These are phyloP conservation scores for Komagataella pseudopastoris DNA, from an alignment of 805 yeast genomes.

Conservation along the genomic window DNA sequence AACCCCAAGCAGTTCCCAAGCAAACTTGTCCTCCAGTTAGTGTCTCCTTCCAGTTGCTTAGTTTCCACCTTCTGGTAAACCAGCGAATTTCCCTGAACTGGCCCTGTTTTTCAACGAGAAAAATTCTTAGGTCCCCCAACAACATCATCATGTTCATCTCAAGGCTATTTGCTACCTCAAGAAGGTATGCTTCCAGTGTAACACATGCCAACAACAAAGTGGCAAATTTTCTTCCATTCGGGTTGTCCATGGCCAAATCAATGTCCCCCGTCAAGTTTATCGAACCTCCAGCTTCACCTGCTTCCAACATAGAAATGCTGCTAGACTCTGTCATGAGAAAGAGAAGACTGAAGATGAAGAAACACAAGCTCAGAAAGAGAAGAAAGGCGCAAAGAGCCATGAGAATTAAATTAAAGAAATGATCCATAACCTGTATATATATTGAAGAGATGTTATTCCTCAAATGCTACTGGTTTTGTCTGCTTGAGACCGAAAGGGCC, in stretches of 20 bases:
- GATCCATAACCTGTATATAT: constrained; percentile 1
- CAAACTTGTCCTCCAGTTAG: too few species aligned
- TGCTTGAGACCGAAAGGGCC: not conserved
- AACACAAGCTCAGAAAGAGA: constrained; percentile 94
- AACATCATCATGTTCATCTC: not conserved
- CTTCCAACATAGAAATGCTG: constrained; percentile 14
- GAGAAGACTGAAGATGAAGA: constrained; percentile 92
- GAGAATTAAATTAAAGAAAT: constrained; percentile 50
- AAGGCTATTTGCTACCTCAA: not conserved
- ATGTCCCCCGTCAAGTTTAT: not conserved
- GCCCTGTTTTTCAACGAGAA: not conserved
- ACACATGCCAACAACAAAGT: not conserved
- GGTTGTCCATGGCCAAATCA: not conserved
- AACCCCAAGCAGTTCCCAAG: too few species aligned
- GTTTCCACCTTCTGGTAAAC: not conserved
- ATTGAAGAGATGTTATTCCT: not conserved
- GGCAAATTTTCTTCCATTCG: not conserved
- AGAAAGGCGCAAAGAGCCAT: constrained; percentile 84
- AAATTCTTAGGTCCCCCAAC: not conserved
- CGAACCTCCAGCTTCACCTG: not conserved
- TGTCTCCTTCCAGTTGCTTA: not conserved
- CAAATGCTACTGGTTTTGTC: not conserved
- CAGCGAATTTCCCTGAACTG: not conserved
- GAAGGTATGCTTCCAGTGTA: not conserved
- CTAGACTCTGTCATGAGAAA: constrained; percentile 68